Base-by-base conservation (phyloP, 805 yeast species). In the Sungouiozyma ichnusensis region DNA sequence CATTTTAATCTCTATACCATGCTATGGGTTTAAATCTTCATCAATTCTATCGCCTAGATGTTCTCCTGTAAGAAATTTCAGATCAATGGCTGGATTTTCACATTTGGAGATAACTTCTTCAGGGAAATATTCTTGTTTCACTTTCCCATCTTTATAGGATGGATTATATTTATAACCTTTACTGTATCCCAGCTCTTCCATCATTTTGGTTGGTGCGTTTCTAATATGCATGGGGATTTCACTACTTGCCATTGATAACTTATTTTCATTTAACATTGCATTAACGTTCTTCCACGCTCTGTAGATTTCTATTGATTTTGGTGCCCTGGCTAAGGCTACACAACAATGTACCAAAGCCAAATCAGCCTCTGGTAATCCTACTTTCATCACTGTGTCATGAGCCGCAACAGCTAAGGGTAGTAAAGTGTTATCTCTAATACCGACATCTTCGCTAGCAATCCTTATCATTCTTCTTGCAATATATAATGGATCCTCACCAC, bases 281-380 rank as follows among this genome's bases (percentile, higher is more conserved):
- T 79, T 84, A n/a, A 88, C 76, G 24, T 69, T 63, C 9, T 79
- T 72, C 72, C 87, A 79, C 0, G 88, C 94, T 44, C 87, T 67
- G 55, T 92, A 92, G 0, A 92, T 77, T 53, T 81, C 81, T 4
- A 92, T 87, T 8, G 94, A 82, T 60, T 92, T 92, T 0, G 79
- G 77, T 0, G 97, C 94, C 41, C 76, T 64, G 0, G 97, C 94
- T 18, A 92, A 66, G 51, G 88, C 84, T n/a, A 83, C 86, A 1
- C 94, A 88, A 62, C 96, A 87, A 52, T 92, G 97, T 0, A 87
- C 97, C 35, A 92, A 63, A 5, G 86, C 78, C 18, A 85, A 69
- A 57, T 88, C 95, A 2, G 92, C 90, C 55, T 92, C 98, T 0
- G 98, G 98, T 73, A 92, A 68, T 0, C 98, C 99, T 16, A 92